Conservation (phyloP, 1,139 yeast species). For the Geotrichum carabidarum region DNA sequence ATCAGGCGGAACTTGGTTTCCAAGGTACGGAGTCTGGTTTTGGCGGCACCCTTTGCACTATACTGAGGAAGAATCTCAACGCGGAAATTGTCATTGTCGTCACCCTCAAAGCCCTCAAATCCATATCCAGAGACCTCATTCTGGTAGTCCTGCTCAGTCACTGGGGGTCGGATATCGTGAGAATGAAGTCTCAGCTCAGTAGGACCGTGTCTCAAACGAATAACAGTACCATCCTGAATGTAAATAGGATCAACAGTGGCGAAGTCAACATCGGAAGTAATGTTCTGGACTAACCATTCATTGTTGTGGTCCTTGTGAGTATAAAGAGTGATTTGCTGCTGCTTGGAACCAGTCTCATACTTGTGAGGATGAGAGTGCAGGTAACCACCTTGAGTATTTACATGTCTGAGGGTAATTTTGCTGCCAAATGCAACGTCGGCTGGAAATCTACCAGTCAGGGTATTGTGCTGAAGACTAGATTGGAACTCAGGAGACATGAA, state of each 20-base stretch:
- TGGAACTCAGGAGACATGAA: conserved; percentile 90
- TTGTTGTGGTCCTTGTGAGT: conserved; percentile 90
- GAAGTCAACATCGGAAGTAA: conserved; percentile 31
- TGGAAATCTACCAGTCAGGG: conserved; percentile 59
- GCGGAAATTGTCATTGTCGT: conserved; percentile 90
- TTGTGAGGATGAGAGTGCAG: conserved; percentile 84
- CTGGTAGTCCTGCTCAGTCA: conserved; percentile 90
- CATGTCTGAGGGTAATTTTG: conserved; percentile 70
- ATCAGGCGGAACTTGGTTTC: conserved; percentile 79
- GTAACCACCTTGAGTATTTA: conserved; percentile 88
- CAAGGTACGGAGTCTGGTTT: conserved; percentile 63
- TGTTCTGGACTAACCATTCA: conserved; percentile 68
- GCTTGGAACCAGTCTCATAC: conserved; percentile 90
- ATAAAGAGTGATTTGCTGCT: conserved; percentile 84
- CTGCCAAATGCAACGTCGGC: conserved; percentile 91
- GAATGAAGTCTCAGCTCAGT: conserved; percentile 86
- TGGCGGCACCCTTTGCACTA: conserved; percentile 56
- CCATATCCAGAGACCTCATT: conserved; percentile 94
- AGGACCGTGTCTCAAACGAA: conserved; percentile 66
- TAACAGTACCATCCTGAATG: conserved; percentile 68
- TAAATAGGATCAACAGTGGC: conserved; percentile 44
- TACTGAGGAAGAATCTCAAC: conserved; percentile 71
- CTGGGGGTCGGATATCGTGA: conserved; percentile 93
- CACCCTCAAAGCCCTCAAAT: conserved; percentile 84
- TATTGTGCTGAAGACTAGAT: conserved; percentile 64